These are phyloP conservation scores for Dactylellina leptospora DNA, from an alignment of 2,329 filamentous ascomycete genomes.

Conservation along the genomic window DNA sequence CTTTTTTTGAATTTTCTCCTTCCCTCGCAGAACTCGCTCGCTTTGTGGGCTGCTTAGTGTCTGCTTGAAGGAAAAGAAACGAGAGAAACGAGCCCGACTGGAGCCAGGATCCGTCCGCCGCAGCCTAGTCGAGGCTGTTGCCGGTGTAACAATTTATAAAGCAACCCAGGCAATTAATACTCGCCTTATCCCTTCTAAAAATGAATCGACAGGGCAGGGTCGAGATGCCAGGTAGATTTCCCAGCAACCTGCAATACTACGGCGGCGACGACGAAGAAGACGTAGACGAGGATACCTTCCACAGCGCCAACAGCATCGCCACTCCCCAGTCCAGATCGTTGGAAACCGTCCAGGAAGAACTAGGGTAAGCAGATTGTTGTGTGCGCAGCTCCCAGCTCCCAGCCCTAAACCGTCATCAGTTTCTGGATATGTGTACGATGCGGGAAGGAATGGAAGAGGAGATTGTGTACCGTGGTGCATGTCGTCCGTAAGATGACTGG, in stretches of 20 bases:
- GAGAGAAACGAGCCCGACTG: no score
- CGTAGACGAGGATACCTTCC: constrained; percentile 13
- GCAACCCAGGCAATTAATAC: neutral
- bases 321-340: constrained; percentile 8
- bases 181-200: constrained; percentile 2
- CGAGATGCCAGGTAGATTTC: constrained; percentile 31
- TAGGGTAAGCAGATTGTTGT: constrained; percentile 20
- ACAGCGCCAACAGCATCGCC: neutral
- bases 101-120: constrained; percentile 1
- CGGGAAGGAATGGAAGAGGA: no score
- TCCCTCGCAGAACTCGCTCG: no score
- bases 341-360: constrained; percentile 16
- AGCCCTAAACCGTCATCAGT: no score
- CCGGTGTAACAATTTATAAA: constrained; percentile 25
- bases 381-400: neutral
- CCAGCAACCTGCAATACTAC: constrained; percentile 9
- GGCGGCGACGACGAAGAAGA: neutral
- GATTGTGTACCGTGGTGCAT: no score
- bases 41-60: no score
- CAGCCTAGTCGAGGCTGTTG: constrained; percentile 23
- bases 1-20: neutral
- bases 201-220: constrained; percentile 18
- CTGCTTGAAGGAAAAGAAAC: neutral
- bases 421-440: no score
- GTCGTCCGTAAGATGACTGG: no score